Base-by-base conservation (phyloP, 1,284 basidiomycete species). In the Ceratobasidium papillatum region DNA sequence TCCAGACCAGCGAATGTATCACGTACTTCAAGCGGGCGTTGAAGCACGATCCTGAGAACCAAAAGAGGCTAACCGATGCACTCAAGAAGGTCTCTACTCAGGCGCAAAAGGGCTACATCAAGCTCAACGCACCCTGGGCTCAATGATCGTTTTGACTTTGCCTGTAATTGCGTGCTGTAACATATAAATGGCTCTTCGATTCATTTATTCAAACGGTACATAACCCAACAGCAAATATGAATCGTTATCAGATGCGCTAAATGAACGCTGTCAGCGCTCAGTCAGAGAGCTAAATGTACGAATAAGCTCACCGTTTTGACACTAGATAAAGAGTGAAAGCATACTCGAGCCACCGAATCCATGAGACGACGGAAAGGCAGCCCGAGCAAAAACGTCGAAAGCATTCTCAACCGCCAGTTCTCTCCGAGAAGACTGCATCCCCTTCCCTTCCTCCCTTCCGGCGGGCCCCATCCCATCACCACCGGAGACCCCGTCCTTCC, bases 41-140 rank as follows among this genome's bases (percentile, higher is more conserved):
- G 52, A 71, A 71, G 66, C 66, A 71, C 22, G 66, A 71, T 71
- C 66, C 66, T 17, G 66, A 71, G 41, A 71, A 71, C 54, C 66
- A 71, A 25, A 71, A 54, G 41, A 0, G 66, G 27, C 27, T 71
- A 11, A 71, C 66, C 14, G 66, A 71, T 25, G 66, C 66, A 17
- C 54, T 71, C 25, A 71, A 71, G 43, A 71, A 71, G 41, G 66
- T 71, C 4, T 71, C 66, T 2, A 71, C 52, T 34, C 66, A 58
- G 54, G 66, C 66, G 12, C 66, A 71, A n/a, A 71, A 71, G 54
- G 66, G 66, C 12, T 71, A 71, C 34, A 71, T 71, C 38, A 71
- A 71, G 52, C 54, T 71, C 3, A 71, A 58, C 47, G n/a, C 66
- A 8, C 66, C 52, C 17, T 68, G 64, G 64, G 47, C 64, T 45